Evolutionary conservation across 176 grass and related monocot genomes (phyloP).

Genomic region (Eremochloa ophiuroides): DNA sequence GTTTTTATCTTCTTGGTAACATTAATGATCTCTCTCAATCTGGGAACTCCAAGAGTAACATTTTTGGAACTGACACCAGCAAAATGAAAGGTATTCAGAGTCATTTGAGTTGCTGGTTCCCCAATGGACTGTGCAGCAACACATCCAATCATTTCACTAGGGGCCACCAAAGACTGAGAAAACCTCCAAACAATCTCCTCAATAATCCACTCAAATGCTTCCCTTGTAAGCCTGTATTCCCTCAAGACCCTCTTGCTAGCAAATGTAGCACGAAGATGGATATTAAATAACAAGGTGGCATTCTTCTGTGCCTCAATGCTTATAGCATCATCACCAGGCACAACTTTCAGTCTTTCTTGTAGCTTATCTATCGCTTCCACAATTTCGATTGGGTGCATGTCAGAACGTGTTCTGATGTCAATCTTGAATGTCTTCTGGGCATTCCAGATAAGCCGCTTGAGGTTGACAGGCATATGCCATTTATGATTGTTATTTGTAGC

Average conservation of each 20-base stretch:
- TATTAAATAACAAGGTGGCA: conserved; percentile 94
- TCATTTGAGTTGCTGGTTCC: conserved; percentile 96
- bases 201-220: conserved; percentile 98
- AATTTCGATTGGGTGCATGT: conserved; percentile 99
- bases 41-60: conserved; percentile 92
- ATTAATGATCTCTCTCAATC: conserved; percentile 90
- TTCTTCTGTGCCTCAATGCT: conserved; percentile 98
- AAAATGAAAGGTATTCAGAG: conserved; percentile 89
- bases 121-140: conserved; percentile 96
- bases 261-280: conserved; percentile 85
- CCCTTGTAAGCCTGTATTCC: conserved; percentile 79
- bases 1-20: conserved; percentile 95
- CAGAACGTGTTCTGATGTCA: conserved; percentile 80
- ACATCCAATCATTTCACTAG: conserved; percentile 99
- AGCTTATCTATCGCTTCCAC: conserved; percentile 95
- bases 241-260: conserved; percentile 89
- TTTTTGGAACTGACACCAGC: conserved; percentile 98
- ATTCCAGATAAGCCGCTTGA: conserved; percentile 96
- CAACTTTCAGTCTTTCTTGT: conserved; percentile 91
- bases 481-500: conserved; percentile 71
- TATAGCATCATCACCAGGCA: conserved; percentile 85
- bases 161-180: conserved; percentile 81
- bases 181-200: conserved; percentile 89
- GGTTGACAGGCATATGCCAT: conserved; percentile 90
- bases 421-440: conserved; percentile 96